Conservation (phyloP, 2,329 filamentous ascomycete genomes). For the Alternaria atra region DNA sequence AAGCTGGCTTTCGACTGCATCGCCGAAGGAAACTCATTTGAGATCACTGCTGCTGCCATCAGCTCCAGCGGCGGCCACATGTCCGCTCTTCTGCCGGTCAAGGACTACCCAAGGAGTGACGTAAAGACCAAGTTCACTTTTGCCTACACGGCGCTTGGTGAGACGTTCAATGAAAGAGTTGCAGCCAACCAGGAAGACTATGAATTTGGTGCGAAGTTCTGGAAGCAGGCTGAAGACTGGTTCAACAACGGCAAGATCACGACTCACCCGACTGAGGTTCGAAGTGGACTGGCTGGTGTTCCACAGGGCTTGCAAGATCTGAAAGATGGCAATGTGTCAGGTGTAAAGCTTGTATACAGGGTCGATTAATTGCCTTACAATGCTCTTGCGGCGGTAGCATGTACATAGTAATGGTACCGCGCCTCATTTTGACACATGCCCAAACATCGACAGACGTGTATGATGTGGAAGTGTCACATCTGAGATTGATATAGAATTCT, state of each 20-base stretch:
- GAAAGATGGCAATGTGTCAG: slow-evolving; percentile 46
- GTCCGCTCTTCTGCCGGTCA: slow-evolving; percentile 27
- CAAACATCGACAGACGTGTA: background rate
- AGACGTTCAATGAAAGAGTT: slow-evolving; percentile 46
- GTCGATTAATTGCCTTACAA: slow-evolving; percentile 5
- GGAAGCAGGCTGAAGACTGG: slow-evolving; percentile 32
- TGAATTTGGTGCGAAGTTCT: slow-evolving; percentile 42
- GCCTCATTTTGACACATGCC: background rate
- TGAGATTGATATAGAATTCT: background rate
- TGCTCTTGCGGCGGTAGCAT: background rate
- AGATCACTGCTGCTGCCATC: slow-evolving; percentile 32
- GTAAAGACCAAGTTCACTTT: slow-evolving; percentile 55
- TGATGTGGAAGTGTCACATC: background rate
- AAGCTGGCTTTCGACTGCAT: slow-evolving; percentile 61
- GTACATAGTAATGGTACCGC: background rate
- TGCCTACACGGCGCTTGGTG: slow-evolving; percentile 56
- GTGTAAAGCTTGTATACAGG: slow-evolving; percentile 47
- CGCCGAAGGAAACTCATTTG: slow-evolving; percentile 26
- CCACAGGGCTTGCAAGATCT: slow-evolving; percentile 44
- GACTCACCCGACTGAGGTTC: slow-evolving; percentile 41
- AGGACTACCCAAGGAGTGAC: slow-evolving; percentile 53
- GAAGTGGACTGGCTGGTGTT: slow-evolving; percentile 42
- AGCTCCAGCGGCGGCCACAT: slow-evolving; percentile 33
- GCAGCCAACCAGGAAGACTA: slow-evolving; percentile 38
- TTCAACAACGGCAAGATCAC: slow-evolving; percentile 44